phyloP scores from a whole-genome alignment of 768 basidiomycete species.

The Panaeolus cyanescens region DNA sequence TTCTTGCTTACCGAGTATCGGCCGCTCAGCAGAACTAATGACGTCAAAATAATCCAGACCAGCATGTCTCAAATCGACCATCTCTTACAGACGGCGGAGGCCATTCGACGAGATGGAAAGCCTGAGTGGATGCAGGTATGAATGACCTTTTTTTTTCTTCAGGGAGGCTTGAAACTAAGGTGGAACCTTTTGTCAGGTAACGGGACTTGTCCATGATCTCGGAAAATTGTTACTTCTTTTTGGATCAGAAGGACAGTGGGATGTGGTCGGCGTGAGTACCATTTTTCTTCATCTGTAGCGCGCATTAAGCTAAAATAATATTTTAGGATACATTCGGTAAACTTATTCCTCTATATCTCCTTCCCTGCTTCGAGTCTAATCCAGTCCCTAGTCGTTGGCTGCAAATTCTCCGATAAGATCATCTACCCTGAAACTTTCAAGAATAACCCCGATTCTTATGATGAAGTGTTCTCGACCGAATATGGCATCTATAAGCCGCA shows the following conservation, averaged over 20 bases:
- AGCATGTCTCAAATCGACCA: constrained; percentile 86
- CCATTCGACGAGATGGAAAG: constrained; percentile 82
- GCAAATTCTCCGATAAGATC: constrained; percentile 81
- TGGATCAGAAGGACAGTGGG: constrained; percentile 90
- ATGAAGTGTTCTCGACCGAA: constrained; percentile 68
- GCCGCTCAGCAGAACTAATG: constrained; percentile 15
- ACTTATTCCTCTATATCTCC: constrained; percentile 7
- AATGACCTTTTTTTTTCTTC: background rate
- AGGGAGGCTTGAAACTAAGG: background rate
- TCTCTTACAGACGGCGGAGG: constrained; percentile 89
- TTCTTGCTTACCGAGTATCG: constrained; percentile 3
- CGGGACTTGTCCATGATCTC: constrained; percentile 86
- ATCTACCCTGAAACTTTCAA: constrained; percentile 80
- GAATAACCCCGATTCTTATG: constrained; percentile 68
- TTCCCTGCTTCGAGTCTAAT: constrained; percentile 5
- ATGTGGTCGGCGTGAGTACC: constrained; percentile 79
- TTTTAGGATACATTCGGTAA: constrained; percentile 46
- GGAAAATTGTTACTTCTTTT: constrained; percentile 87
- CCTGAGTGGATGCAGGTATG: constrained; percentile 88
- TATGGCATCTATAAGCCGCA: constrained; percentile 76
- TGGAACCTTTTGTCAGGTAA: constrained; percentile 43
- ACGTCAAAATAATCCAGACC: constrained; percentile 48
- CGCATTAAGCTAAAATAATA: constrained; percentile 11
- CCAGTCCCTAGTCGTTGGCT: constrained; percentile 67
- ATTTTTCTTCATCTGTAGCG: constrained; percentile 3